These are phyloP conservation scores for Lagenidium giganteum DNA, from an alignment of 352 stramenopile genomes.

Conservation along the genomic window DNA sequence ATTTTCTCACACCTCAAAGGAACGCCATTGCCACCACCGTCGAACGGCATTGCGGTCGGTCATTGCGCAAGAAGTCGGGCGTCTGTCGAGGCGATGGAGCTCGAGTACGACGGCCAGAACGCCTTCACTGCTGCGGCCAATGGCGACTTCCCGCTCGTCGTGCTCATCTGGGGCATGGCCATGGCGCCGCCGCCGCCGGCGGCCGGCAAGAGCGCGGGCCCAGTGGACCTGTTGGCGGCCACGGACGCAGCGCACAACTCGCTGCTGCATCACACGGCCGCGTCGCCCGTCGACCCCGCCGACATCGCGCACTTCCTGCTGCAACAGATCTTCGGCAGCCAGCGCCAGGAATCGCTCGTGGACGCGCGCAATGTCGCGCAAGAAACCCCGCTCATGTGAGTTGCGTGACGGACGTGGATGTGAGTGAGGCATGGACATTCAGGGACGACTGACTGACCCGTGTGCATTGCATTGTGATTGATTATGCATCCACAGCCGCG, in stretches of 20 bases:
- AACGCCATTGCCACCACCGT: too few species aligned
- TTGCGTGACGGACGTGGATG: too few species aligned
- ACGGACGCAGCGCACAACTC: conserved; percentile 45
- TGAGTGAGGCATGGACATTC: too few species aligned
- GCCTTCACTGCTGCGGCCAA: conserved; percentile 70
- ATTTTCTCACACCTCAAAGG: too few species aligned
- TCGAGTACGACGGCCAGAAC: conserved; percentile 70
- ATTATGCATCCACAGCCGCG: conserved; percentile 29
- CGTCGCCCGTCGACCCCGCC: conserved; percentile 19
- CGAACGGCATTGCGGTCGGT: too few species aligned
- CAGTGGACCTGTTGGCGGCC: conserved; percentile 41
- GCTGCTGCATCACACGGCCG: conserved; percentile 56
- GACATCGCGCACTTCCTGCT: conserved; percentile 80
- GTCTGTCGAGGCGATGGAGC: too few species aligned
- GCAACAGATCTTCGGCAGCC: conserved; percentile 51
- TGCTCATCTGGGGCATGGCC: conserved; percentile 82
- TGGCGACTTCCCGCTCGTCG: conserved; percentile 80
- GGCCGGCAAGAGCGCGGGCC: too few species aligned
- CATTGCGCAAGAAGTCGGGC: too few species aligned
- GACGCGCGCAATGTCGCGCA: conserved; percentile 47
- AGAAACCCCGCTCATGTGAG: conserved; percentile 76
- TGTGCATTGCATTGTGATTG: conserved; percentile 3
- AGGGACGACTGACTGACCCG: too few species aligned
- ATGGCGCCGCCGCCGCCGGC: conserved; percentile 60
- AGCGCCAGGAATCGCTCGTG: conserved; percentile 25